Evolutionary conservation across 306 rosid genomes (phyloP), one percentile per base, ranked within the genome.

Genomic region (Benincasa hispida): DNA sequence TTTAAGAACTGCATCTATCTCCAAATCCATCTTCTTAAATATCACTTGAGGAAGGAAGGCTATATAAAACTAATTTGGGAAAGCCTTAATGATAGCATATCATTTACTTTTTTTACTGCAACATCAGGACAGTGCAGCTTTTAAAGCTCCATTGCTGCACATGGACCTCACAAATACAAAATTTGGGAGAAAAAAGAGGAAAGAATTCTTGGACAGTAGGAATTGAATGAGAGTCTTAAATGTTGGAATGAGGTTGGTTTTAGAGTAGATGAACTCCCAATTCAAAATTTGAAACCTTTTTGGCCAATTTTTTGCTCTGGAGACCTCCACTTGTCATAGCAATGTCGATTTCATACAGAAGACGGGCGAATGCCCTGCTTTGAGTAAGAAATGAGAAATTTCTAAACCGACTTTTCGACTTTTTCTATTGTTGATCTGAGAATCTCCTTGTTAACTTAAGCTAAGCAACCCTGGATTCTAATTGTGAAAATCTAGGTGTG

Each of bases 101-200:
- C 60, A 56, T 76, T 79, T 35, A 76, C 70, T 59, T 74, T 79
- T 59, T 74, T 79, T 67, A 42, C 75, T 77, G 69, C 53, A 51
- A 80, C 72, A 84, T 82, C 83, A 69, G 77, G 50, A 72, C 85
- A 85, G 81, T 61, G 62, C 82, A 85, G 82, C 86, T 66, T 83
- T 86, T 51, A 83, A 83, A 78, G 82, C 83, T 80, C 65, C 78
- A 54, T 50, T 77, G 76, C 51, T 66, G 51, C 96, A 89, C 97
- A 88, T 91, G 97, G 79, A 80, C 21, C 82, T 88, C 88, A 87
- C 89, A 81, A 92, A 17, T 37, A 35, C 4, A 65, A 37, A 50
- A 66, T 66, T 66, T 35, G 73, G 19, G 42, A 39, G 47, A 37
- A n/a, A 30, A n/a, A 32, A 53, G 37, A 57, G 15, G 54, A 15